Conservation (phyloP, 768 basidiomycete genomes). For the Amanita fuliginea region DNA sequence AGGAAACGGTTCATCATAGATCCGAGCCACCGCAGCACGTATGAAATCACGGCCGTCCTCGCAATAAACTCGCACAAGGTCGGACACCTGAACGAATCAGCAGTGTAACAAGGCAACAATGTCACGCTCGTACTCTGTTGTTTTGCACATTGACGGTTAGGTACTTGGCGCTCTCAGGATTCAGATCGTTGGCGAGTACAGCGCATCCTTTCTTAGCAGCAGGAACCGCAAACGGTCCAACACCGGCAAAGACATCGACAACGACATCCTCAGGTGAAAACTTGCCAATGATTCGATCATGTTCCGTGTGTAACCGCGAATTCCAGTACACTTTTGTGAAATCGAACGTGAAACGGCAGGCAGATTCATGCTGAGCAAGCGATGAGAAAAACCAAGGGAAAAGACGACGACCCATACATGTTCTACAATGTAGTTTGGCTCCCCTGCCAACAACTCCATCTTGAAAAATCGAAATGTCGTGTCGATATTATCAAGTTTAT, state of each 20-base stretch:
- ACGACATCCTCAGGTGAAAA: slow-evolving; percentile 73
- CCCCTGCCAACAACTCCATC: slow-evolving; percentile 95
- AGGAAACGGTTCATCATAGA: slow-evolving; percentile 59
- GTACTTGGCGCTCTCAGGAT: slow-evolving; percentile 79
- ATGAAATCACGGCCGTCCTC: slow-evolving; percentile 89
- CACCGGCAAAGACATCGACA: slow-evolving; percentile 93
- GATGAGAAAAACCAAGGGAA: neutral
- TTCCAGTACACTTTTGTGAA: slow-evolving; percentile 98
- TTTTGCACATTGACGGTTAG: slow-evolving; percentile 56
- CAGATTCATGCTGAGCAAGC: slow-evolving; percentile 58
- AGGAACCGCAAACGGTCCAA: slow-evolving; percentile 93
- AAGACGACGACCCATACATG: slow-evolving; percentile 45
- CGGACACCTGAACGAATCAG: slow-evolving; percentile 3
- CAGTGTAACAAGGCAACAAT: neutral
- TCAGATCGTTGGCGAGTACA: slow-evolving; percentile 89
- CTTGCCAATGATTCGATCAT: slow-evolving; percentile 67
- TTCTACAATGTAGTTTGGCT: slow-evolving; percentile 75
- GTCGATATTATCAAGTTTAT: slow-evolving; percentile 85
- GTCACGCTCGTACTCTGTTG: slow-evolving; percentile 53
- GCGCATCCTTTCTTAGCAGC: slow-evolving; percentile 87
- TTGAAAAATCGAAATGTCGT: slow-evolving; percentile 84
- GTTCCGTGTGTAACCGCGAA: slow-evolving; percentile 86
- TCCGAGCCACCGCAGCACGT: slow-evolving; percentile 36
- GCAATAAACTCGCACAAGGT: slow-evolving; percentile 52
- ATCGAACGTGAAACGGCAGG: slow-evolving; percentile 86